Conservation (phyloP, 192 early-diverging fungal genomes). For the Dissophora globulifera region DNA sequence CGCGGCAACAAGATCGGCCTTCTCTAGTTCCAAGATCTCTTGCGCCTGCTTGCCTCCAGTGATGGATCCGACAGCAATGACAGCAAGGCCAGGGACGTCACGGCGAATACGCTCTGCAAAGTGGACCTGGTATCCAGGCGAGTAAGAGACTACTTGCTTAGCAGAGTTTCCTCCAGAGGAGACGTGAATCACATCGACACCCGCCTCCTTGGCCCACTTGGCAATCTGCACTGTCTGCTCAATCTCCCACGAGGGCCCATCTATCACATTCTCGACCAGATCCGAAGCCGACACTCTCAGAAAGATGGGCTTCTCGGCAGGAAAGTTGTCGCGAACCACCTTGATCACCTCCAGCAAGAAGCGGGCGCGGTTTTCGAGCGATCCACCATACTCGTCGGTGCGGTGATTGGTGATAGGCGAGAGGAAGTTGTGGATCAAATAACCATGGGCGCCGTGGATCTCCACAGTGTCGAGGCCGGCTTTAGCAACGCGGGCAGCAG, state of each 20-base stretch:
- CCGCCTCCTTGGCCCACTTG: slow-evolving; percentile 66
- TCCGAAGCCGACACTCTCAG: slow-evolving; percentile 85
- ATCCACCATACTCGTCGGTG: slow-evolving; percentile 93
- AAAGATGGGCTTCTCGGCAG: slow-evolving; percentile 75
- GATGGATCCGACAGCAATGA: slow-evolving; percentile 81
- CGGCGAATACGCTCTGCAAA: slow-evolving; percentile 73
- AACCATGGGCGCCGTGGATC: slow-evolving; percentile 93
- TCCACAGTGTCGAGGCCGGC: slow-evolving; percentile 93
- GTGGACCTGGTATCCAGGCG: slow-evolving; percentile 75
- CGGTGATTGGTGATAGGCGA: slow-evolving; percentile 85
- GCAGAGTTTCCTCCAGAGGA: slow-evolving; percentile 82
- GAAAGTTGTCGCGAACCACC: slow-evolving; percentile 71
- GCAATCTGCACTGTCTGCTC: slow-evolving; percentile 79
- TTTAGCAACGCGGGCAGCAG: slow-evolving; percentile 75
- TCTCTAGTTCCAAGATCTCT: slow-evolving; percentile 65
- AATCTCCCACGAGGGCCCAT: slow-evolving; percentile 66
- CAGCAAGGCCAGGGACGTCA: slow-evolving; percentile 65
- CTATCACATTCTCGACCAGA: slow-evolving; percentile 61
- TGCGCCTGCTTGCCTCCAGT: slow-evolving; percentile 76
- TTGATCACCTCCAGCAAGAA: slow-evolving; percentile 68
- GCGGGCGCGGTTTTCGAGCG: slow-evolving; percentile 83
- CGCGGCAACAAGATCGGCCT: slow-evolving; percentile 82
- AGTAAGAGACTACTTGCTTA: slow-evolving; percentile 59
- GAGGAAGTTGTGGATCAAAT: slow-evolving; percentile 84
- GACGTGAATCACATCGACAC: slow-evolving; percentile 89